Conservation (phyloP, 2,329 filamentous ascomycete species). For the Lecanicillium sp. region DNA sequence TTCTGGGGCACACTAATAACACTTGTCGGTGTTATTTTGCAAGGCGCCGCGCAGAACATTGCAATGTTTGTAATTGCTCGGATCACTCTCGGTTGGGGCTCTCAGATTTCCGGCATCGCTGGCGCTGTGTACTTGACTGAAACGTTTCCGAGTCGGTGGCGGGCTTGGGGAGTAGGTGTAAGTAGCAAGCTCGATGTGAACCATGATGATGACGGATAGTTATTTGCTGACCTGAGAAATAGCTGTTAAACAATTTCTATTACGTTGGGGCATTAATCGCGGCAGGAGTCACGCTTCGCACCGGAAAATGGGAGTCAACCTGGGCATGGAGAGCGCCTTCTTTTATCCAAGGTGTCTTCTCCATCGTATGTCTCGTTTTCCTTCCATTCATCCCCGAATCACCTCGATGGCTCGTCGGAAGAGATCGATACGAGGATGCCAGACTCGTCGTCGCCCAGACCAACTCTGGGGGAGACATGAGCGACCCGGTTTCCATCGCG, state of each 20-base stretch:
- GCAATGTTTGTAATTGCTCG: conserved; percentile 41
- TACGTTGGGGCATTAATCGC: conserved; percentile 34
- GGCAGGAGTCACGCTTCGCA: conserved; percentile 33
- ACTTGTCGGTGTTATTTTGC: conserved; percentile 35
- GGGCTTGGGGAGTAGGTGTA: conserved; percentile 14
- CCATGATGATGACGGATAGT: background rate
- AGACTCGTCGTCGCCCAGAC: conserved; percentile 31
- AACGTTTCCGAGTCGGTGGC: conserved; percentile 28
- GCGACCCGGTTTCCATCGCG: conserved; percentile 17
- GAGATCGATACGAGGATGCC: conserved; percentile 32
- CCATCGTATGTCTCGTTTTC: conserved; percentile 17
- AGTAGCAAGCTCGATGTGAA: background rate
- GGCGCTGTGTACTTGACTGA: conserved; percentile 40
- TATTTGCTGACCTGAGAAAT: no score
- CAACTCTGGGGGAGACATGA: conserved; percentile 32
- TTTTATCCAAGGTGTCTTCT: conserved; percentile 21
- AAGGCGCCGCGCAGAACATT: conserved; percentile 39
- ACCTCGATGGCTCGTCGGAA: conserved; percentile 36
- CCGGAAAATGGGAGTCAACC: conserved; percentile 20
- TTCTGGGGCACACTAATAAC: conserved; percentile 35
- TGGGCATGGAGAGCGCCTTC: conserved; percentile 29
- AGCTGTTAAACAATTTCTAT: conserved; percentile 20
- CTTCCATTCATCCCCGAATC: conserved; percentile 31
- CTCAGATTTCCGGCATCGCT: conserved; percentile 30
- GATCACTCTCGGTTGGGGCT: conserved; percentile 39